phyloP scores from a whole-genome alignment of 345 rosid genomes.

The Syzygium oleosum region DNA sequence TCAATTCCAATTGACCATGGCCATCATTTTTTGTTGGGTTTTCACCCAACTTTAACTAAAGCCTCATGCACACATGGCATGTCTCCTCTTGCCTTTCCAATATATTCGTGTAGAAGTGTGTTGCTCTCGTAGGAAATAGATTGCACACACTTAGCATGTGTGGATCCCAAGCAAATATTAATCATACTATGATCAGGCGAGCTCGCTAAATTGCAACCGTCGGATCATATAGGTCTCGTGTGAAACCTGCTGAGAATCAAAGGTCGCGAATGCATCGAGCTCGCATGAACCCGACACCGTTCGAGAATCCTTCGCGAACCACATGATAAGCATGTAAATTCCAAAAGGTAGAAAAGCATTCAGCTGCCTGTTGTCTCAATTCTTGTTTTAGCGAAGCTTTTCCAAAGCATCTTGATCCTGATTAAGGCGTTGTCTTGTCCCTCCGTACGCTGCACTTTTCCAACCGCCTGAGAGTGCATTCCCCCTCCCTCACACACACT shows the following conservation, averaged over 20 bases:
- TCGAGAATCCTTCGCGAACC: background rate
- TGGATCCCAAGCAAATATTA: background rate
- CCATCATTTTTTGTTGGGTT: background rate
- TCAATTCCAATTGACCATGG: background rate
- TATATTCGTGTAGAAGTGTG: background rate
- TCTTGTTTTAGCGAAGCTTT: background rate
- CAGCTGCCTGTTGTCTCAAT: background rate
- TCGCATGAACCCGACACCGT: background rate
- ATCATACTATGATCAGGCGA: background rate
- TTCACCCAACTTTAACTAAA: background rate
- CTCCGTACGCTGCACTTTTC: background rate
- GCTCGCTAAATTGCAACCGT: fast-evolving
- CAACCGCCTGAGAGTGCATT: background rate
- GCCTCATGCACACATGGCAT: background rate
- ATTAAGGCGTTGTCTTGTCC: background rate
- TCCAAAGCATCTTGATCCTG: background rate
- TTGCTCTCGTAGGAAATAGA: background rate
- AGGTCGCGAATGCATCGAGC: background rate
- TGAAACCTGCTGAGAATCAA: background rate
- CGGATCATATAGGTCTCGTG: background rate
- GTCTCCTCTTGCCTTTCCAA: background rate
- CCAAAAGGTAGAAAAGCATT: background rate
- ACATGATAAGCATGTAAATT: background rate
- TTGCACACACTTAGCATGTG: background rate
- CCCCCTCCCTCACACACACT: background rate